Evolutionary conservation across 257 asterid species (phyloP), one percentile per base, ranked within the genome.

Genomic region (Perilla frutescens): DNA sequence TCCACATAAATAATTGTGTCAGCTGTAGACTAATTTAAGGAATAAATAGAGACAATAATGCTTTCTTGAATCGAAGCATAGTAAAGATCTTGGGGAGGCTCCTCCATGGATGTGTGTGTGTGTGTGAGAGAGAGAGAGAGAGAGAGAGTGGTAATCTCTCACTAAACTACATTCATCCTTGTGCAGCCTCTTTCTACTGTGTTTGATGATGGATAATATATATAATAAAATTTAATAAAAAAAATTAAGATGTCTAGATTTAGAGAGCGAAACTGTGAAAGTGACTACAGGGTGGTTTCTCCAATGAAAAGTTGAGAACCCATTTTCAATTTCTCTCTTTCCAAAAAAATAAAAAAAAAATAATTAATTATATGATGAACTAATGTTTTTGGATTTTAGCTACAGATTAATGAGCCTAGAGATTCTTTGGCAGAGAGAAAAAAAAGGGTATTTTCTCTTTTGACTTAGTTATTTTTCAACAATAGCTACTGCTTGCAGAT

Each of bases 1-100:
- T 64, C 53, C n/a, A 62, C 32, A 41, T 68, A 20, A 74, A 77
- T 32, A 71, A 77, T 71, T 39, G 71, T 41, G 71, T 70, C 51
- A 29, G 39, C 5, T 70, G 64, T 58, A 74, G 73, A 70, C 48
- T 74, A 65, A 66, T 65, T 55, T 53, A 71, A 59, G 77, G 78
- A 45, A 65, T 63, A 75, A 45, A 66, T 72, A 50, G 62, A 60
- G 53, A 81, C 47, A 53, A 7, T 3, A 53, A 34, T 62, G 67
- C 51, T 67, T 61, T 67, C n/a, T 64, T 71, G 41, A 20, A 57
- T 36, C 3, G 68, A 66, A 72, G 51, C 51, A 61, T 60, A 36
- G 63, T 26, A 60, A 71, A 59, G 71, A 74, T 75, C 67, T 54
- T 75, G 77, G 65, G 39, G 66, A 68, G 63, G 59, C 79, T 62